Conservation (phyloP, 2,329 filamentous ascomycete genomes). For the Paracoccidioides lutzii region DNA sequence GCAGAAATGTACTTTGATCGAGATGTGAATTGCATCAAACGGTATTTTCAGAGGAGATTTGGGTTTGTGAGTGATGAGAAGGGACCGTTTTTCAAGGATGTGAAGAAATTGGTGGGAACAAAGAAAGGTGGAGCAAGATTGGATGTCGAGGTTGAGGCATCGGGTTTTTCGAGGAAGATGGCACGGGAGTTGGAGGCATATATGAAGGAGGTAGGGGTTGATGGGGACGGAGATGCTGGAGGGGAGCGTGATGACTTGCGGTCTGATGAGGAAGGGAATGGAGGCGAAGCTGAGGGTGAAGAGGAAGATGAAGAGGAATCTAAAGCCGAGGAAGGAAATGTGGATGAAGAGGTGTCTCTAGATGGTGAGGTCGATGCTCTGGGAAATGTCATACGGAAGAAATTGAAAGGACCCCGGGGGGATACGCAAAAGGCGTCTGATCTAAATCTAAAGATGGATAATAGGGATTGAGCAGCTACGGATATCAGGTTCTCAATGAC, state of each 20-base stretch:
- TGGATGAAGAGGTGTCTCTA: constrained; percentile 7
- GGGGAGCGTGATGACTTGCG: constrained; percentile 27
- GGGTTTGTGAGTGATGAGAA: constrained; percentile 70
- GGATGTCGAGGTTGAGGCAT: constrained; percentile 81
- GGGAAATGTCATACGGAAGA: neutral
- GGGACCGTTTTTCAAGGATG: constrained; percentile 76
- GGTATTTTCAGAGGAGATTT: constrained; percentile 82
- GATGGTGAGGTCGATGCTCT: neutral
- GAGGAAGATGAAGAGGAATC: constrained; percentile 25
- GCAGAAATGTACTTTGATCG: constrained; percentile 96
- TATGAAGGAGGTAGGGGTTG: constrained; percentile 58
- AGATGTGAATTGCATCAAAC: constrained; percentile 89
- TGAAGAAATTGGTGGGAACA: constrained; percentile 55
- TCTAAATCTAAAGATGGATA: neutral
- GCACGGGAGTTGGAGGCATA: constrained; percentile 84
- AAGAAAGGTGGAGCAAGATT: constrained; percentile 56
- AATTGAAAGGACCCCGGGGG: neutral
- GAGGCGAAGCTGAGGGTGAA: constrained; percentile 24
- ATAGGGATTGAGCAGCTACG: constrained; percentile 4
- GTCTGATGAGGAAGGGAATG: constrained; percentile 26
- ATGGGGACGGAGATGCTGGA: constrained; percentile 34
- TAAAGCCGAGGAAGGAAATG: constrained; percentile 13
- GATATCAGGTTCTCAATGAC: constrained; percentile 3
- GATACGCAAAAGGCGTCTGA: neutral
- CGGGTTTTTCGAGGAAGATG: constrained; percentile 95